A percentile compares a stretch with the other conserved stretches of the same genome.
phyloP scores from a whole-genome alignment of 2,329 filamentous ascomycete species.

The Akanthomyces lecanii region DNA sequence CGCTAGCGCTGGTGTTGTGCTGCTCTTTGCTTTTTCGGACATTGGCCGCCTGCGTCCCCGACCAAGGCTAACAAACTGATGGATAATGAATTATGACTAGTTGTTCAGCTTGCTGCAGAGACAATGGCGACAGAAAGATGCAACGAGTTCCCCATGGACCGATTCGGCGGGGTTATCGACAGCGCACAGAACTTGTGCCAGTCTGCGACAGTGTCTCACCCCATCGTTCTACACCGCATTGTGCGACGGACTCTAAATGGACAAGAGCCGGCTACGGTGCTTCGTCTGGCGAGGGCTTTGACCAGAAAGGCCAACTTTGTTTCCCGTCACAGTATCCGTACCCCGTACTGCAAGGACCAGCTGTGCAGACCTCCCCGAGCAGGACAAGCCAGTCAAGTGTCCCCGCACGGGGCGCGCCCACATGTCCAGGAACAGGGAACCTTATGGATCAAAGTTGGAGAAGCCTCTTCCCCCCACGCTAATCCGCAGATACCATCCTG shows the following conservation, averaged over 20 bases:
- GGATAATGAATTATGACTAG: too few relatives aligned
- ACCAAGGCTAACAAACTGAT: too few relatives aligned
- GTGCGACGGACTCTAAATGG: too few relatives aligned
- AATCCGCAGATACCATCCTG: not conserved
- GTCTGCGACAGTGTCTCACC: not conserved
- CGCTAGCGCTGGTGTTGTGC: not conserved
- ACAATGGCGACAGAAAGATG: not conserved
- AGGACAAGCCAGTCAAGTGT: not conserved
- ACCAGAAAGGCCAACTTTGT: too few relatives aligned
- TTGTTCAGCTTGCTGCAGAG: not conserved
- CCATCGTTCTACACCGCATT: not conserved
- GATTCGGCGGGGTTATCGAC: too few relatives aligned
- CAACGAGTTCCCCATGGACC: too few relatives aligned
- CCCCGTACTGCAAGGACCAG: too few relatives aligned
- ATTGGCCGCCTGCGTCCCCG: not conserved
- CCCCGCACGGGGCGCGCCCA: conserved; percentile 8
- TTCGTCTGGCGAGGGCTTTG: too few relatives aligned
- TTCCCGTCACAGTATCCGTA: too few relatives aligned
- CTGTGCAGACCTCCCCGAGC: not conserved
- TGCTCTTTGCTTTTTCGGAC: not conserved
- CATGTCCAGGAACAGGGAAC: conserved; percentile 7
- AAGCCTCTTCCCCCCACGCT: not conserved
- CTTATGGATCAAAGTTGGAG: not conserved
- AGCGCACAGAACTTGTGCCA: not conserved
- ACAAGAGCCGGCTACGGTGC: too few relatives aligned